Base-by-base conservation (phyloP, 192 early-diverging fungal species). In the Coemansia sp. region DNA sequence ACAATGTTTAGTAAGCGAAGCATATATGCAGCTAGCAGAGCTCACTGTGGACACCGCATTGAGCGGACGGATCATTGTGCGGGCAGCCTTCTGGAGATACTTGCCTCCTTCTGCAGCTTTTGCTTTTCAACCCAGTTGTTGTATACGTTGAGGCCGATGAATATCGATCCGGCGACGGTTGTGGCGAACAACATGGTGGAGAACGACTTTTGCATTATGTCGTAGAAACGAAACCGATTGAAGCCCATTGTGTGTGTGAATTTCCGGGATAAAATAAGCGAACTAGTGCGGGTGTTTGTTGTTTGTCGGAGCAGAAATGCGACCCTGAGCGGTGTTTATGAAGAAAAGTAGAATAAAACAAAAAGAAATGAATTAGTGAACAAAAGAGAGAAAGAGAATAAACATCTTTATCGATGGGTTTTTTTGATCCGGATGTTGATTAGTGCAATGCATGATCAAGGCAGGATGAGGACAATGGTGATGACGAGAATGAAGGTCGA, bases 161-260 rank as follows among this genome's bases (percentile, higher is more conserved):
- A 79, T 49, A 56, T 38, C 6, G 48, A 22, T n/a, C 76, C 76
- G 20, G 61, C 31, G 20, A 79, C 57, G 8, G 76, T 79, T 8
- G 67, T 73, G 12, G 45, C 67, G 34, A 79, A 42, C 8, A 79
- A 68, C 36, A 61, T 20, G 8, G 71, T 73, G 29, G 71, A 56
- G 8, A 67, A 7, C 10, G 76, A 63, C 51, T 42, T 48, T 51
- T 79, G 76, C 56, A 71, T 50, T 32, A 73, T 55, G 52, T 79
- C 76, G 68, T 79, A 79, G 40, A 79, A 20, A 56, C 76, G 76
- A 64, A 69, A 79, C 67, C 76, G 76, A 71, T 79, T 79, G 40
- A 79, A 61, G 61, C 64, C 42, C 76, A 73, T 79, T 73, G 4
- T 22, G 50, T 20, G 25, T 10, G 22, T 52, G 18, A 22, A 14